A percentile compares a stretch with the other conserved stretches of the same genome.
Conservation (phyloP, 179 eudicot genomes). For the Spergularia azorica region DNA sequence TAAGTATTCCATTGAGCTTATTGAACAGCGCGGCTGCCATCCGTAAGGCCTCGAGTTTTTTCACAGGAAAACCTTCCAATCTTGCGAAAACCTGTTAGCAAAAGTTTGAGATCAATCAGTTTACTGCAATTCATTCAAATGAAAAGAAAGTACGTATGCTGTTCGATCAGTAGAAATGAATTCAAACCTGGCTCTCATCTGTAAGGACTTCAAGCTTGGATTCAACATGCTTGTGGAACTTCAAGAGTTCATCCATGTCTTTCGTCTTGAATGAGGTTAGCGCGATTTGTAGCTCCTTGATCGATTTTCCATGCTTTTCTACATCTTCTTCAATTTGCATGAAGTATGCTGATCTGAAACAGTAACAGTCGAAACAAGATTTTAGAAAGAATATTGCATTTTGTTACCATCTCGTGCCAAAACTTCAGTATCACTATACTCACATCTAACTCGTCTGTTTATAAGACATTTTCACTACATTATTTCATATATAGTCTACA, state of each 20-base stretch:
- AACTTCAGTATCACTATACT: too few relatives aligned
- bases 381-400: too few relatives aligned
- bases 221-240: constrained; percentile 75
- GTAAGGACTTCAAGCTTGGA: constrained; percentile 86
- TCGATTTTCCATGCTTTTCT: constrained; percentile 52
- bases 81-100: constrained; percentile 65
- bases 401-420: too few relatives aligned
- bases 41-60: constrained; percentile 84
- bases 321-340: constrained; percentile 93
- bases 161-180: not conserved
- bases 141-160: not conserved
- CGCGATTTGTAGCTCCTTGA: constrained; percentile 60
- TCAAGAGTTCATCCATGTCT: constrained; percentile 82
- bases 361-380: not conserved
- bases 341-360: constrained; percentile 78
- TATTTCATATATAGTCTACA: too few relatives aligned
- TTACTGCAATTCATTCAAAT: not conserved
- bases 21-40: constrained; percentile 81
- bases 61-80: constrained; percentile 84
- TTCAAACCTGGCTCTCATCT: constrained; percentile 81
- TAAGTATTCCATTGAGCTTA: constrained; percentile 59
- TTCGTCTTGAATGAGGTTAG: constrained; percentile 64
- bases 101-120: not conserved
- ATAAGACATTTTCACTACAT: too few relatives aligned
- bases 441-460: too few relatives aligned